Percentiles rank a stretch among this genome's conserved stretches.
Conservation (phyloP, 2,329 filamentous ascomycete genomes). For the Diaporthe australafricana region DNA sequence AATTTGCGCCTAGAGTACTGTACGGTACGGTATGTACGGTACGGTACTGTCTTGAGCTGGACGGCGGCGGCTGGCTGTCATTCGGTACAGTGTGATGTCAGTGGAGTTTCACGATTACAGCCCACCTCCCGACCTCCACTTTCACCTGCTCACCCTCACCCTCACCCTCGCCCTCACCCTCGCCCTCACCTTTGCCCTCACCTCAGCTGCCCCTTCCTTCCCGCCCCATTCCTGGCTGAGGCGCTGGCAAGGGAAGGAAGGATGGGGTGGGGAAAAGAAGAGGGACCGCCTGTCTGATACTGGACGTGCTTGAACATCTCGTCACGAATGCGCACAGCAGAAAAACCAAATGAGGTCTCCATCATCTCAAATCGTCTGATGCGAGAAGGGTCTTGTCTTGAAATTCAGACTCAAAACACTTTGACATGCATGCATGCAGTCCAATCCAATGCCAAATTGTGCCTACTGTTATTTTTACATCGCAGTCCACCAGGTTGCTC, state of each 20-base stretch:
- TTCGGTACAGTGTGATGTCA: slow-evolving; percentile 15
- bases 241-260: not conserved
- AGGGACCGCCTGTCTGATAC: no score
- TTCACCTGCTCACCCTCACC: not conserved
- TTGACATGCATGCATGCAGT: not conserved
- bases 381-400: slow-evolving; percentile 23
- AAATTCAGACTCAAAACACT: slow-evolving; percentile 6
- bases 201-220: not conserved
- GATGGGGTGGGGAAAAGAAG: no score
- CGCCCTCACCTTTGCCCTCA: not conserved
- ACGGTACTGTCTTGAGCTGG: not conserved
- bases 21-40: no score
- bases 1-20: not conserved
- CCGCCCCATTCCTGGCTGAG: slow-evolving; percentile 9
- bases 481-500: not conserved
- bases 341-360: slow-evolving; percentile 10
- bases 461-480: slow-evolving; percentile 23
- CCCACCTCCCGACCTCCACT: not conserved
- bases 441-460: slow-evolving; percentile 5
- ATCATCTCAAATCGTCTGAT: slow-evolving; percentile 9
- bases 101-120: slow-evolving; percentile 11
- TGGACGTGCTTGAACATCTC: not conserved
- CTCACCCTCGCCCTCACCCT: not conserved
- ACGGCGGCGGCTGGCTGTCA: not conserved
- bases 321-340: not conserved